Conservation (phyloP, 2,329 filamentous ascomycete genomes). For the Penicillium sclerotiorum region DNA sequence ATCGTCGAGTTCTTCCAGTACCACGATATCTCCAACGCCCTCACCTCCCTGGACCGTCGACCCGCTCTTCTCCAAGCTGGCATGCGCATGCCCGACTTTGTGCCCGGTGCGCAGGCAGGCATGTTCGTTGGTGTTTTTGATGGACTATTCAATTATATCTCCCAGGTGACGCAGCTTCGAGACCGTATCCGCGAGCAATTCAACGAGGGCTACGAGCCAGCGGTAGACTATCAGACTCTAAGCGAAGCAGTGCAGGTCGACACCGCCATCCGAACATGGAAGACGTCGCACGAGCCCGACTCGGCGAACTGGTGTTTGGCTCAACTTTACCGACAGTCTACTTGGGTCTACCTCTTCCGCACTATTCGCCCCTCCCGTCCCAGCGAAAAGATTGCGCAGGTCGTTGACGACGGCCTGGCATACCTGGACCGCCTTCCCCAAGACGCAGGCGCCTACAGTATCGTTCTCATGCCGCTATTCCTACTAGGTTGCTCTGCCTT, state of each 20-base stretch:
- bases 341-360: slow-evolving; percentile 65
- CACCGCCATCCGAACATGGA: slow-evolving; percentile 72
- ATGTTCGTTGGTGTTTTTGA: slow-evolving; percentile 79
- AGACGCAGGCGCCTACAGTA: slow-evolving; percentile 59
- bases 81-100: slow-evolving; percentile 57
- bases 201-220: slow-evolving; percentile 62
- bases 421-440: slow-evolving; percentile 59
- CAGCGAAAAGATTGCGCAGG: slow-evolving; percentile 57
- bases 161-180: slow-evolving; percentile 75
- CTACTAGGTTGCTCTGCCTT: slow-evolving; percentile 65
- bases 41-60: slow-evolving; percentile 58
- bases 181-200: slow-evolving; percentile 73
- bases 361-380: slow-evolving; percentile 62
- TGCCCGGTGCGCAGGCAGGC: slow-evolving; percentile 58
- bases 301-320: slow-evolving; percentile 59
- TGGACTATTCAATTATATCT: slow-evolving; percentile 76
- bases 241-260: slow-evolving; percentile 77
- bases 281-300: slow-evolving; percentile 58
- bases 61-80: slow-evolving; percentile 57
- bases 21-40: slow-evolving; percentile 64
- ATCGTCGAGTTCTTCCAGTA: slow-evolving; percentile 81
- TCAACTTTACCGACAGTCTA: slow-evolving; percentile 64
- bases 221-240: slow-evolving; percentile 72
- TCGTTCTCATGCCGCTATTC: slow-evolving; percentile 64
- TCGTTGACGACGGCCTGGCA: slow-evolving; percentile 61